Conservation (phyloP, 1,284 basidiomycete species). For the Marasmius tenuissimus region DNA sequence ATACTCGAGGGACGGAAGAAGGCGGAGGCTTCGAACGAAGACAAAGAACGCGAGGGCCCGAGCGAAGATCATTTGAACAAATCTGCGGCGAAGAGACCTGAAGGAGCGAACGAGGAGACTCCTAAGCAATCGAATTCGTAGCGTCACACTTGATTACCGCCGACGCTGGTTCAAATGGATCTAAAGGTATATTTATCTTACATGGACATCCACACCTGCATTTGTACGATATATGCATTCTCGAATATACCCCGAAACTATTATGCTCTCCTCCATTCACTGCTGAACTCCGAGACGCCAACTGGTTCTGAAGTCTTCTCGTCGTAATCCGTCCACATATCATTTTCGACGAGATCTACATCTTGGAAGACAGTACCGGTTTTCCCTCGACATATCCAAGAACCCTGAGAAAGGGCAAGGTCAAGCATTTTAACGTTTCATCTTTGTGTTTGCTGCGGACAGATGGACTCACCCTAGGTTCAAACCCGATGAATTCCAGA, state of each 20-base stretch:
- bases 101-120: too few species aligned
- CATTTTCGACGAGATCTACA: constrained; percentile 60
- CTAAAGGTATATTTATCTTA: background rate
- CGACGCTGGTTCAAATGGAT: too few species aligned
- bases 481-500: constrained; percentile 72
- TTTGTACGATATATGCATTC: background rate
- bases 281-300: constrained; percentile 59
- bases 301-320: constrained; percentile 71
- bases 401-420: constrained; percentile 43
- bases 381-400: constrained; percentile 68
- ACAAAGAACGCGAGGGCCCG: background rate
- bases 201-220: background rate
- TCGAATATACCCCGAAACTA: background rate
- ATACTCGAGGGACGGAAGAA: constrained; percentile 24
- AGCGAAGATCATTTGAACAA: background rate
- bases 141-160: too few species aligned
- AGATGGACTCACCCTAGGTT: constrained; percentile 50
- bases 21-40: constrained; percentile 3
- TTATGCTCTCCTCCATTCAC: constrained; percentile 65
- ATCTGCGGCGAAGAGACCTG: too few species aligned
- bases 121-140: too few species aligned
- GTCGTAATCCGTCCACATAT: constrained; percentile 78
- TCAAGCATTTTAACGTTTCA: constrained; percentile 10
- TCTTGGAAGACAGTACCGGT: constrained; percentile 59
- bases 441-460: constrained; percentile 4